A percentile compares a stretch with the other conserved stretches of the same genome.
Conservation (phyloP, 2,329 filamentous ascomycete species). For the Neonectria sp. region DNA sequence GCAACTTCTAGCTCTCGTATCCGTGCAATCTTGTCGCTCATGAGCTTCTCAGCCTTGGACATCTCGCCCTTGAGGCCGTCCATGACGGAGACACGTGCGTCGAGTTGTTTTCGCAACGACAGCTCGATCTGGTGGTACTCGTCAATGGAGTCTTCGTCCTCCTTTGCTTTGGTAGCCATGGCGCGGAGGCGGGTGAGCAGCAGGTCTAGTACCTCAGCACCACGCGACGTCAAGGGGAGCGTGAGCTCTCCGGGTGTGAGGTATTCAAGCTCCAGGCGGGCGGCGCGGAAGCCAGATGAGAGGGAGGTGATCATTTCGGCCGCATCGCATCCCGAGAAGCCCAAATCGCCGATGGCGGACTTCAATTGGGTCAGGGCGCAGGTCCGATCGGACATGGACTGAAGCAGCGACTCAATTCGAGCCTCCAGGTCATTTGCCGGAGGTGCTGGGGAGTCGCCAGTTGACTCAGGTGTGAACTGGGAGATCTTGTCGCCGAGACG, state of each 20-base stretch:
- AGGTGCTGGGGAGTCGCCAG: conserved; percentile 27
- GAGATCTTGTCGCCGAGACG: conserved; percentile 57
- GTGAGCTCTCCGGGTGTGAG: conserved; percentile 71
- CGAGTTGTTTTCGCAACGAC: conserved; percentile 70
- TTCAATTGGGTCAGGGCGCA: conserved; percentile 62
- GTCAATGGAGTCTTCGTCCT: conserved; percentile 70
- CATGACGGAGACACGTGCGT: conserved; percentile 66
- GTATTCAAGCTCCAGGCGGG: conserved; percentile 74
- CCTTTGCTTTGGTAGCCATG: conserved; percentile 62
- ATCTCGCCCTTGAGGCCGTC: conserved; percentile 63
- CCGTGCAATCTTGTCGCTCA: conserved; percentile 56
- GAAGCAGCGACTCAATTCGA: conserved; percentile 60
- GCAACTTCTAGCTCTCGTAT: conserved; percentile 65
- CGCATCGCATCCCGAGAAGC: conserved; percentile 65
- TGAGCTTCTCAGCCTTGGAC: conserved; percentile 48
- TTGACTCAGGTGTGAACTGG: conserved; percentile 27
- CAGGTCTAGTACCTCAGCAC: conserved; percentile 70
- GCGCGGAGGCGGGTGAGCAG: conserved; percentile 66
- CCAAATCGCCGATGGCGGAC: conserved; percentile 62
- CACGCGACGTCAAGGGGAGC: conserved; percentile 66
- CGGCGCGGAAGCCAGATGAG: conserved; percentile 66
- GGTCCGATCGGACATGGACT: conserved; percentile 64
- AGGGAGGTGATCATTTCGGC: conserved; percentile 66
- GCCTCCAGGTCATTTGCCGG: conserved; percentile 56
- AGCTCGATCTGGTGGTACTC: conserved; percentile 72